Evolutionary conservation across 495 filamentous ascomycete species (phyloP), one percentile per base, ranked within the genome.

Genomic region (Cryomyces antarcticus): DNA sequence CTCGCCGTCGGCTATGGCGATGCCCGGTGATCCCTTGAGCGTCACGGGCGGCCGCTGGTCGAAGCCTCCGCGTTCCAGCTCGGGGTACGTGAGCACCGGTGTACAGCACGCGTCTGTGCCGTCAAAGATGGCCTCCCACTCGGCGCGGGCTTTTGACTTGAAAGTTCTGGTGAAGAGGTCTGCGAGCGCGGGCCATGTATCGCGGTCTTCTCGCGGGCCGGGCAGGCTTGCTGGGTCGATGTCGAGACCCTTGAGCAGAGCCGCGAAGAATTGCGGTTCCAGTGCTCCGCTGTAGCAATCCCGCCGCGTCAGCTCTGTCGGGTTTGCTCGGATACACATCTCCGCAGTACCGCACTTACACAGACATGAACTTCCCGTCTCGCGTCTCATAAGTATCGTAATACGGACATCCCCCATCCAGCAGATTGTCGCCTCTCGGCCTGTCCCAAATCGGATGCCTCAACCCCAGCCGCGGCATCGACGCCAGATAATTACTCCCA

Each of bases 101-200:
- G 85, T 87, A 44, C 80, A 84, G 57, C 88, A 96, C 6, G 88
- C 86, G 65, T 96, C 88, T 0, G 75, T 88, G 12, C 80, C 80
- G 51, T 89, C 80, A 57, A 93, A 96, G 3, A 92, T 58, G 5
- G 42, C 50, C 59, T 93, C 87, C 88, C 88, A 96, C 57, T 93
- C 81, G 0, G 51, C 53, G 24, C 88, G 67, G 7, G 78, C 82
- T 60, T 78, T 92, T 42, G 67, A 61, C 59, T 70, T 73, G 55
- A 96, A 94, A 1, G 57, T 62, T 12, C 53, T 53, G 30, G 70
- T 67, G 53, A 93, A 82, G 3, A 71, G 46, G 7, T 62, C 57
- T 43, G 64, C 66, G 43, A 93, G 57, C 35, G 60, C 67, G 0
- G 68, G 63, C 88, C 84, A 95, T 34, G 67, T 72, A 0, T 43